These are phyloP conservation scores for Fusarium beomiforme DNA, from an alignment of 2,329 filamentous ascomycete species.

Conservation along the genomic window DNA sequence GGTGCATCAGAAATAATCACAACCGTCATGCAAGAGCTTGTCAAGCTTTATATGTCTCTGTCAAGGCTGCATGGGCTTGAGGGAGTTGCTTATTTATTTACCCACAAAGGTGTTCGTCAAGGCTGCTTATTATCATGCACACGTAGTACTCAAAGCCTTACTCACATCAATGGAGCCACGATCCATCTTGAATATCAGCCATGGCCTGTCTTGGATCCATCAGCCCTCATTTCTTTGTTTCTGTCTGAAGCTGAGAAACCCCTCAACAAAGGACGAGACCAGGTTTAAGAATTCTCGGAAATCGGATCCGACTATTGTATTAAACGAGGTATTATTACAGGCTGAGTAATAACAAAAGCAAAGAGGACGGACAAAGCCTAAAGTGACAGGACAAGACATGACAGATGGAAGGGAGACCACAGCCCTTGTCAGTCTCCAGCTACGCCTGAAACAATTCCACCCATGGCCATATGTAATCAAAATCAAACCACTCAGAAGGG, in stretches of 20 bases:
- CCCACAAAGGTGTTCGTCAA: conserved; percentile 18
- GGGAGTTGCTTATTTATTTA: not conserved
- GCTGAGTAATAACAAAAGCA: conserved; percentile 16
- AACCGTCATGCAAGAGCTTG: conserved; percentile 21
- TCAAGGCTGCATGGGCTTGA: not conserved
- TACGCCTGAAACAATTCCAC: conserved; percentile 38
- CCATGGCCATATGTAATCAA: conserved; percentile 27
- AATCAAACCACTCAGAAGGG: conserved; percentile 33
- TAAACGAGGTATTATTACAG: not conserved
- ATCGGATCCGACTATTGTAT: conserved; percentile 24
- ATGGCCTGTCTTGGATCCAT: conserved; percentile 2
- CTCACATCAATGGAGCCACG: conserved; percentile 9
- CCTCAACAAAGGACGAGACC: conserved; percentile 14
- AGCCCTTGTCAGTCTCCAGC: conserved; percentile 33
- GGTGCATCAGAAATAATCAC: conserved; percentile 35
- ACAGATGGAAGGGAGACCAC: conserved; percentile 29
- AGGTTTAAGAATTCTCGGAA: conserved; percentile 12
- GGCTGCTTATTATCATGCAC: conserved; percentile 6
- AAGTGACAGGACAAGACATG: not conserved
- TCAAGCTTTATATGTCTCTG: not conserved
- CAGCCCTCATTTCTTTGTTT: conserved; percentile 1
- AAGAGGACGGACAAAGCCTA: no score
- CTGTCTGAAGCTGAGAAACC: conserved; percentile 13
- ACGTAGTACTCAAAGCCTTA: not conserved
- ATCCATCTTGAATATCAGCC: conserved; percentile 1